Percentiles rank a stretch among this genome's conserved stretches.
Evolutionary conservation across 176 grass and related monocot species (phyloP).

Genomic region (Oryza australiensis): DNA sequence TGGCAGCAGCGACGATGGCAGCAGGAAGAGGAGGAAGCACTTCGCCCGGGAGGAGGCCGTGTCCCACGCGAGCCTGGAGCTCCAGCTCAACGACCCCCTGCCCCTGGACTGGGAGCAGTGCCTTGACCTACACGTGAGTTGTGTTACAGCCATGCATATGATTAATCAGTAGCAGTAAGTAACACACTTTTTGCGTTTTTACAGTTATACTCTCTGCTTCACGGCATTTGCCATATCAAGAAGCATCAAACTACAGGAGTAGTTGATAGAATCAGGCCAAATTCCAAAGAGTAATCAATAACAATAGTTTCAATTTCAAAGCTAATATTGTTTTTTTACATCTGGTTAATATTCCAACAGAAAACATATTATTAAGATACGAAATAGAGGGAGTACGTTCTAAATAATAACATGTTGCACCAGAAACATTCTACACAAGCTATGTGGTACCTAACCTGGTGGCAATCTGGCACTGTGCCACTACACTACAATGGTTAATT

Average conservation of each 20-base stretch:
- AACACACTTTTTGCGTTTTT: not conserved
- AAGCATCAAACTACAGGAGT: not conserved
- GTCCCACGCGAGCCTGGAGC: slow-evolving; percentile 54
- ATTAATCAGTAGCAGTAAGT: not conserved
- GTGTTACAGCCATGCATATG: not conserved
- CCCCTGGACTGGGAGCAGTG: slow-evolving; percentile 93
- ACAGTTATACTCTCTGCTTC: not conserved
- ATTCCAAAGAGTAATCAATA: not conserved
- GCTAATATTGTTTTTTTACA: not conserved
- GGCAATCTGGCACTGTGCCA: not conserved
- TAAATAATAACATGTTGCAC: not conserved
- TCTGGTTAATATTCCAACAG: not conserved
- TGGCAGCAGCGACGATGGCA: slow-evolving; percentile 44
- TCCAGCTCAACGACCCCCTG: slow-evolving; percentile 77
- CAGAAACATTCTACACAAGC: not conserved
- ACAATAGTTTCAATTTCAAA: not conserved
- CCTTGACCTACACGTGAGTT: slow-evolving; percentile 82
- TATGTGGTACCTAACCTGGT: not conserved
- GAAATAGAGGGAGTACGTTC: not conserved
- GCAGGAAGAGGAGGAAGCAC: slow-evolving; percentile 81
- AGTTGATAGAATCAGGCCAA: not conserved
- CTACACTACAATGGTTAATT: not conserved
- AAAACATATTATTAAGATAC: not conserved
- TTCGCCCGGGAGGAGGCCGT: slow-evolving; percentile 41
- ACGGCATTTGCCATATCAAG: not conserved